Evolutionary conservation across 345 rosid genomes (phyloP).

Genomic region (Raphanus sativus): DNA sequence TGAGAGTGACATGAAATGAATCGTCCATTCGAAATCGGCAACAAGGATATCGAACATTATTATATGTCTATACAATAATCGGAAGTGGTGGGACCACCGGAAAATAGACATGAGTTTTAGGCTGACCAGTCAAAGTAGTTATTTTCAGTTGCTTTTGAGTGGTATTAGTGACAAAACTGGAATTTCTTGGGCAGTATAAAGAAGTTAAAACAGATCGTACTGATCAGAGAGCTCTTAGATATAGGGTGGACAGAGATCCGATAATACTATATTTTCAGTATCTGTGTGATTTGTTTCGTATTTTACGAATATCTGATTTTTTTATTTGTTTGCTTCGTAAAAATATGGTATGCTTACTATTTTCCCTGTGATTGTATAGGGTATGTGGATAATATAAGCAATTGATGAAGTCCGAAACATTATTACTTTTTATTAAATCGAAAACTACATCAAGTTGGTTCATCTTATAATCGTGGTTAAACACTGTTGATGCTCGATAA

Average conservation of each 20-base stretch:
- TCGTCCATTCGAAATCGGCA: constrained; percentile 15
- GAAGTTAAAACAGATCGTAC: constrained; percentile 33
- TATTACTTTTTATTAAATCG: background rate
- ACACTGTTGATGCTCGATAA: background rate
- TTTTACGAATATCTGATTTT: too few relatives aligned
- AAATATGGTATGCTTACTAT: too few relatives aligned
- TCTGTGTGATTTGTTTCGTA: too few relatives aligned
- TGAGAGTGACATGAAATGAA: constrained; percentile 30
- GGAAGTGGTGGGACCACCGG: constrained; percentile 24
- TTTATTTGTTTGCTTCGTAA: too few relatives aligned
- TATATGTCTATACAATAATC: background rate
- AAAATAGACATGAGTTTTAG: background rate
- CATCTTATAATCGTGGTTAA: background rate
- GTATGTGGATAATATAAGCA: too few relatives aligned
- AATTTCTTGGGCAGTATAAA: constrained; percentile 32
- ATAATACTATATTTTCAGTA: too few relatives aligned
- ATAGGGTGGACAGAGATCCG: too few relatives aligned
- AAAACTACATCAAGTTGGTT: background rate
- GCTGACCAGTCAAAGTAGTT: constrained; percentile 34
- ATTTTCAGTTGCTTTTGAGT: constrained; percentile 25
- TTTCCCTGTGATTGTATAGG: too few relatives aligned
- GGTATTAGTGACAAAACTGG: constrained; percentile 22
- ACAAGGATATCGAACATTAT: constrained; percentile 10
- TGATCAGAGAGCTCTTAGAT: constrained; percentile 32
- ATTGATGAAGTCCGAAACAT: too few relatives aligned